phyloP scores from a whole-genome alignment of 495 filamentous ascomycete species.

The Hypoxylon trugodes region DNA sequence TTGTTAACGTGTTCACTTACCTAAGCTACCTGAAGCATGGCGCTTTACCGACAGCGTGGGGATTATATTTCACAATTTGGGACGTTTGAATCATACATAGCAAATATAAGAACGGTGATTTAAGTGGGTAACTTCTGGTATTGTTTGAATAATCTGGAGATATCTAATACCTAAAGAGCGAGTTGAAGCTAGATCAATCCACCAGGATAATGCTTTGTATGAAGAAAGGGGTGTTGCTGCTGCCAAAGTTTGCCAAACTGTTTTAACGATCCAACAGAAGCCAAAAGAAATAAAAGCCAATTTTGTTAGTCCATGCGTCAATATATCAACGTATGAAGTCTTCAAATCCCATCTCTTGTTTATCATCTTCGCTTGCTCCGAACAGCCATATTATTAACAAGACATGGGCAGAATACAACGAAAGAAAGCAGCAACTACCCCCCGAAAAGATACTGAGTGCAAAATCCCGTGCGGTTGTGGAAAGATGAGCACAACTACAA shows the following conservation, averaged over 20 bases:
- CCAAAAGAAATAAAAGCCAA: slow-evolving; percentile 17
- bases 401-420: slow-evolving; percentile 38
- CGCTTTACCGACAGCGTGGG: neutral
- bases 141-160: slow-evolving; percentile 52
- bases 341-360: slow-evolving; percentile 6
- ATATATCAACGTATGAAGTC: neutral
- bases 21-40: too few species aligned
- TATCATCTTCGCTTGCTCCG: slow-evolving; percentile 9
- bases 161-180: slow-evolving; percentile 66
- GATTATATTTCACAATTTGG: neutral
- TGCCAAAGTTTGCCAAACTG: slow-evolving; percentile 41
- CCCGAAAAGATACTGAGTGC: slow-evolving; percentile 14
- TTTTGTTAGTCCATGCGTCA: slow-evolving; percentile 19
- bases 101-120: neutral
- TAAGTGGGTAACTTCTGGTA: slow-evolving; percentile 68
- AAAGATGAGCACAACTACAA: slow-evolving; percentile 62
- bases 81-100: neutral
- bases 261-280: slow-evolving; percentile 30
- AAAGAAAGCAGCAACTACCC: slow-evolving; percentile 38
- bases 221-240: slow-evolving; percentile 34
- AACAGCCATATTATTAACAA: slow-evolving; percentile 45
- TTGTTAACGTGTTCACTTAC: too few species aligned
- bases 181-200: slow-evolving; percentile 55
- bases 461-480: slow-evolving; percentile 35
- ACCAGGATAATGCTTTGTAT: slow-evolving; percentile 31